Base-by-base conservation (phyloP, 345 rosid genomes). In the Raphanus raphanistrum region DNA sequence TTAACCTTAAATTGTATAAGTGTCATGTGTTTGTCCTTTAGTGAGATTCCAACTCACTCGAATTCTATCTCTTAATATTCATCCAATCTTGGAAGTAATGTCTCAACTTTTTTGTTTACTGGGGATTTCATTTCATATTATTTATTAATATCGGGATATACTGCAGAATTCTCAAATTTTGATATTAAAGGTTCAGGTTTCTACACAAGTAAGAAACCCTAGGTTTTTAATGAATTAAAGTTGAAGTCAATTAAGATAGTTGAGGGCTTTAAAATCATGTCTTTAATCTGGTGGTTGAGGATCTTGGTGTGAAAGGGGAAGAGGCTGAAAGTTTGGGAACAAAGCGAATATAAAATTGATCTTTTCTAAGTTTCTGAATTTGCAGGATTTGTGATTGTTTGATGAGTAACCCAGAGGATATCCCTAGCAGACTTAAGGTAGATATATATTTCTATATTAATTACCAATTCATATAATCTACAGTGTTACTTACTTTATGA, bases 371-470 rank as follows among this genome's bases (percentile, higher is more conserved):
- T 29, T 36, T 70, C 7, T 38, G 10, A 33, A 8, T 55, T 57
- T 41, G 41, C 67, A 65, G 67, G 67, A 29, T 21, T 64, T 66
- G 70, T 27, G 41, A 76, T 63, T 12, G 11, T 8, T 11, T 2
- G 12, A 78, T 78, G 77, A 78, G 73, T 45, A 78, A 57, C 59
- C 11, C 38, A 32, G 81, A 71, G 15, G 76, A 58, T 5, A 45
- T 66, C 4, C 81, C 81, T 43, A 65, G 63, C 63, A 66, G 73
- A 33, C 38, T 66, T 63, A 68, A 78, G 77, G 81, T 72, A 8
- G 7, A 15, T 78, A 15, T 31, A 9, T 15, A 45, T 7, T 52
- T 15, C 13, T 57, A 35, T 25, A 68, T 43, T 10, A 60, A 76
- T 45, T 29, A 61, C 16, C 10, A 9, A 13, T 26, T 68, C 33